A percentile compares a stretch with the other conserved stretches of the same genome.
These are phyloP conservation scores for Hyaloscypha finlandica DNA, from an alignment of 495 filamentous ascomycete genomes.

Conservation along the genomic window DNA sequence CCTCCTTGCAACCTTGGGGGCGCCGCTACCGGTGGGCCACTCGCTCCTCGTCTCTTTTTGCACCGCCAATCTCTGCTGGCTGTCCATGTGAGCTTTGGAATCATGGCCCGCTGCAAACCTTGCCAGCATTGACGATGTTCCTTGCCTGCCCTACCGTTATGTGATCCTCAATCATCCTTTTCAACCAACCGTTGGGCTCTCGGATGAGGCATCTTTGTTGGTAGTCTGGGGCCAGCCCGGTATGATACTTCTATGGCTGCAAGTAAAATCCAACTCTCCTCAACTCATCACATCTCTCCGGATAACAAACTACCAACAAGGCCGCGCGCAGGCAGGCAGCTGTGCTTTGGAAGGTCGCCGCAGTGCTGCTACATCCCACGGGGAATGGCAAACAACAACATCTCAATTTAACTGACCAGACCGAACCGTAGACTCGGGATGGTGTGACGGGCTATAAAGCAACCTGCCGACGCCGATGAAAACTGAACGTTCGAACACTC, in stretches of 20 bases:
- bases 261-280: slow-evolving; percentile 18
- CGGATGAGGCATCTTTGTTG: slow-evolving; percentile 19
- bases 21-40: slow-evolving; percentile 19
- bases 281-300: slow-evolving; percentile 27
- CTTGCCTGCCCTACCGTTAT: slow-evolving; percentile 24
- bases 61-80: slow-evolving; percentile 20
- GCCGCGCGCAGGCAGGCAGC: slow-evolving; percentile 22
- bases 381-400: slow-evolving; percentile 32
- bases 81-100: slow-evolving; percentile 27
- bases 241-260: slow-evolving; percentile 12
- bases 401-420: slow-evolving; percentile 28
- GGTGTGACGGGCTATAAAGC: slow-evolving; percentile 35
- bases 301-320: slow-evolving; percentile 30
- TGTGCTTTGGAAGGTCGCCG: slow-evolving; percentile 14
- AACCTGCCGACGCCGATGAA: slow-evolving; percentile 27
- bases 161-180: slow-evolving; percentile 18
- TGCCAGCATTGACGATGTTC: slow-evolving; percentile 25
- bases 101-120: slow-evolving; percentile 23
- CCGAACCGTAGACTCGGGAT: slow-evolving; percentile 31
- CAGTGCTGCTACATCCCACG: slow-evolving; percentile 23
- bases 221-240: slow-evolving; percentile 16
- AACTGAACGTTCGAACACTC: slow-evolving; percentile 15
- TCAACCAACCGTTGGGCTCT: slow-evolving; percentile 13
- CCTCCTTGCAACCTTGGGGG: slow-evolving; percentile 11
- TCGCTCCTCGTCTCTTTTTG: slow-evolving; percentile 12